Evolutionary conservation across 2,329 filamentous ascomycete genomes (phyloP), one percentile per base, ranked within the genome.

Genomic region (Coniella lustricola): DNA sequence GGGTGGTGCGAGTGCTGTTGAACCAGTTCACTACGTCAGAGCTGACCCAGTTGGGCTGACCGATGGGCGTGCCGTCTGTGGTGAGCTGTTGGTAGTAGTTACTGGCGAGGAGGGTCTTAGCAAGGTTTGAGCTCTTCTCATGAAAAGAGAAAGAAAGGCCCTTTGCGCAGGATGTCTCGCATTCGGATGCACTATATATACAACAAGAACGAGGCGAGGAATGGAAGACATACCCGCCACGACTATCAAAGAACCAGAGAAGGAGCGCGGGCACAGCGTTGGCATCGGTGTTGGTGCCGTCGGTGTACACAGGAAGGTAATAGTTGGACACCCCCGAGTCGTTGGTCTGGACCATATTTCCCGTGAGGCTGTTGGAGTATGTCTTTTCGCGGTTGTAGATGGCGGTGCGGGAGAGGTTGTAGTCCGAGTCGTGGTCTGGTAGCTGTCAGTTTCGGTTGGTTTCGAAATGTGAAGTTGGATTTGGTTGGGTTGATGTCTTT

Each of bases 211-310:
- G 2, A 3, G 3, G 8, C 3, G 9, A 13, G 0, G 7, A 14
- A 4, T 7, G 10, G n/a, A 7, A 1, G 9, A 37, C 46, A 32
- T 13, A 48, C 49, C 50, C 75, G 32, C 76, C 75, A 33, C 72
- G 67, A 46, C 66, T 72, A 59, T 84, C 80, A 55, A 84, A 82
- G 61, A 83, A 82, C 77, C 77, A 84, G 2, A 84, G 63, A 2
- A 83, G 57, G 25, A 64, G 53, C 7, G 44, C 52, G 0, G 63
- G 62, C 25, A 29, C 25, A 0, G 46, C 35, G 9, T 22, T 22
- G 2, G 50, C 41, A 20, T n/a, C 43, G 2, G 34, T 33, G 18
- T 17, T 14, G 25, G 25, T 29, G 25, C 25, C 25, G 7, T 18
- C 35, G 7, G 37, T 10, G 7, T 52, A 52, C 18, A 52, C 42